Evolutionary conservation across 306 rosid species (phyloP), one percentile per base, ranked within the genome.

Genomic region (Crataegus laevigata): DNA sequence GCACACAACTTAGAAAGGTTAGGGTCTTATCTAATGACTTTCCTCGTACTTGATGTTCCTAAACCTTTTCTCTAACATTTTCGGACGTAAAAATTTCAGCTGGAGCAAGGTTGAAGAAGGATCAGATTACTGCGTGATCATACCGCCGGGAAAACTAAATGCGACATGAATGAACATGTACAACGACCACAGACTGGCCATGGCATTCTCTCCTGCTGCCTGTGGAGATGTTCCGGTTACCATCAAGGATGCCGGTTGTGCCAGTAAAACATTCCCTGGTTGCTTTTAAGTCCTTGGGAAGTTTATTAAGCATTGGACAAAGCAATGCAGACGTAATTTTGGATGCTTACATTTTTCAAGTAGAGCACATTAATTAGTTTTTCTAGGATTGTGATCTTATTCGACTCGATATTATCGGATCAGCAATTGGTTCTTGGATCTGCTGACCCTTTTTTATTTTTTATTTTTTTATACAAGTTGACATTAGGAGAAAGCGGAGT

Each of bases 1-100:
- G 99, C 96, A 96, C 99, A 38, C 98, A 96, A 82, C 99, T 96
- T 72, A 87, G 96, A 68, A 96, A 96, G 97, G 99, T 88, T 55
- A 72, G 88, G 6, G 6, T 30, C 34, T 76, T 57, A 55, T 50
- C 68, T 34, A 61, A 71, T 47, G 34, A 47, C 68, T 78, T 68
- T 57, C 67, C 19, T n/a, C 21, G 21, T 65, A 11, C 68, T 47
- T 69, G 36, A 70, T 79, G 62, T 76, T 30, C 55, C 36, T 68
- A 40, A 25, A 32, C 67, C 45, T 28, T 19, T 34, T 57, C 62
- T 57, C 8, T 58, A 32, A 43, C 45, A 29, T 65, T 24, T 50
- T 21, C 2, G 19, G 38, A 38, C 38, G 67, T 75, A 15, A 75
- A 64, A 57, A 73, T 86, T 18, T 75, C 90, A 96, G 98, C 85